Conservation (phyloP, 164 flowering plant species). For the Kalanchoe fedtschenkoi region DNA sequence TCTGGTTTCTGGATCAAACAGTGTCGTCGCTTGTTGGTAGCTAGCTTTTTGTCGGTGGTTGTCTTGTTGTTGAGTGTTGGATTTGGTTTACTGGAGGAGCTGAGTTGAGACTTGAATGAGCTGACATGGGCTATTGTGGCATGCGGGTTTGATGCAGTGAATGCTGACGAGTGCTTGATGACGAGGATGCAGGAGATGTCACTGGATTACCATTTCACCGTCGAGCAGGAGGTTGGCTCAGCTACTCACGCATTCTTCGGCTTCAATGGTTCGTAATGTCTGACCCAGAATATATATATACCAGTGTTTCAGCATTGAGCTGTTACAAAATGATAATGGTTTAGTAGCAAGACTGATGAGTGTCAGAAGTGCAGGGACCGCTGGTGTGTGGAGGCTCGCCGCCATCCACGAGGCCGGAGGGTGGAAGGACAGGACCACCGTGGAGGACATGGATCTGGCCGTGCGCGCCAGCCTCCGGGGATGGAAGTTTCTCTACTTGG, state of each 20-base stretch:
- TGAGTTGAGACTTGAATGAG: too few species aligned
- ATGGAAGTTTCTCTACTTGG: slow-evolving; percentile 87
- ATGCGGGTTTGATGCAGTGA: slow-evolving; percentile 44
- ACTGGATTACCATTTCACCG: slow-evolving; percentile 32
- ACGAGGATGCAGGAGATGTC: slow-evolving; percentile 99
- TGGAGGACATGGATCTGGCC: slow-evolving; percentile 97
- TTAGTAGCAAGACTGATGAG: too few species aligned
- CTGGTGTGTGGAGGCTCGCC: slow-evolving; percentile 90
- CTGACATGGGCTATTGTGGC: background rate
- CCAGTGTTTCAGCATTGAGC: too few species aligned
- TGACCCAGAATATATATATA: too few species aligned
- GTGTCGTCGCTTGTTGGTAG: too few species aligned
- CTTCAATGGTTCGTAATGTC: slow-evolving; percentile 60
- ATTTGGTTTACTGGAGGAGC: too few species aligned
- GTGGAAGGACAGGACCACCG: slow-evolving; percentile 94
- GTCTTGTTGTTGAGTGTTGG: too few species aligned
- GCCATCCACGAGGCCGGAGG: slow-evolving; percentile 93
- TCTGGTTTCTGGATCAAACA: too few species aligned
- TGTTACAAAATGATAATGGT: too few species aligned
- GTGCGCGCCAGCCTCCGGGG: slow-evolving; percentile 89
- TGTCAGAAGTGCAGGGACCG: slow-evolving; percentile 84
- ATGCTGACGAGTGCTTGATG: slow-evolving; percentile 80
- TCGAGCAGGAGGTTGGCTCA: slow-evolving; percentile 90
- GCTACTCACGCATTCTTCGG: slow-evolving; percentile 96
- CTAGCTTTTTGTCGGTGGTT: too few species aligned